Conservation (phyloP, 495 filamentous ascomycete genomes). For the Penicillium fimorum region DNA sequence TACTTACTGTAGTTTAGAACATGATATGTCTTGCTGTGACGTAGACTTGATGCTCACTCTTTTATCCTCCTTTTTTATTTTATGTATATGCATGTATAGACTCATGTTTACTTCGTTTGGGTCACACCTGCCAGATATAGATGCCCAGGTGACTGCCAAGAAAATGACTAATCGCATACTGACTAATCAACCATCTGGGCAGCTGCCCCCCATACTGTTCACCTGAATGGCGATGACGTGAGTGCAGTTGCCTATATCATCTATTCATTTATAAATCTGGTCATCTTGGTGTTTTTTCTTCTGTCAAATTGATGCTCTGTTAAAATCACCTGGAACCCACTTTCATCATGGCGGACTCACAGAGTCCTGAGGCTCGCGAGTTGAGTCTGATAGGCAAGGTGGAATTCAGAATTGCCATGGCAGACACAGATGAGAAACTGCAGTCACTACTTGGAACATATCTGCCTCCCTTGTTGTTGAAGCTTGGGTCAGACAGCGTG, state of each 20-base stretch:
- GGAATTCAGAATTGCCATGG: conserved; percentile 83
- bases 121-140: not conserved
- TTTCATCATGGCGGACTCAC: conserved; percentile 38
- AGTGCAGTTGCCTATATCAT: conserved; percentile 23
- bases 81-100: not conserved
- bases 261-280: not conserved
- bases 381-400: conserved; percentile 85
- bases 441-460: conserved; percentile 73
- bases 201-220: conserved; percentile 10
- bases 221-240: conserved; percentile 22
- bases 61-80: not conserved
- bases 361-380: conserved; percentile 67
- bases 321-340: conserved; percentile 3
- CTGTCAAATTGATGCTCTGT: conserved; percentile 1
- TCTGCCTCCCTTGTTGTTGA: conserved; percentile 77
- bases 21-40: not conserved
- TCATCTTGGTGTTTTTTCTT: not conserved
- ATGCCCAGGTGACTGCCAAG: not conserved
- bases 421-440: conserved; percentile 78
- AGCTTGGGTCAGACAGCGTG: conserved; percentile 74
- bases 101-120: not conserved
- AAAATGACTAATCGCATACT: not conserved
- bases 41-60: not conserved
- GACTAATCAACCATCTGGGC: conserved; percentile 8
- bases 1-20: not conserved